Percentiles rank a stretch among this genome's conserved stretches.
Evolutionary conservation across 2,329 filamentous ascomycete species (phyloP).

Genomic region (Colletotrichum cereale): DNA sequence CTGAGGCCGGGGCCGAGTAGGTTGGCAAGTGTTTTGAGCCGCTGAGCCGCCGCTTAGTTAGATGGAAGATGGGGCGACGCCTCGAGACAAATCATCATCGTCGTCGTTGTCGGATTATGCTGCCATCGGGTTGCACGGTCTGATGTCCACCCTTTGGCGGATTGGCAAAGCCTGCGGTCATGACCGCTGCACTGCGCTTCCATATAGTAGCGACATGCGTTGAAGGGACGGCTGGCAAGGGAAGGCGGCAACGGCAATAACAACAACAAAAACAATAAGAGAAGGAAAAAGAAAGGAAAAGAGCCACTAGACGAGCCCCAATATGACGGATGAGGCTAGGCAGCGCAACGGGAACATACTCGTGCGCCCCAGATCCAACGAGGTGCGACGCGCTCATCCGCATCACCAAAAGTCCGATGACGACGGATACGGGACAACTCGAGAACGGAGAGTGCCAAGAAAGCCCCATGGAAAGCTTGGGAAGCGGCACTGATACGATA

Average conservation of each 20-base stretch:
- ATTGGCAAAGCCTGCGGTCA: not conserved
- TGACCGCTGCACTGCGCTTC: not conserved
- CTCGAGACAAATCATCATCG: not conserved
- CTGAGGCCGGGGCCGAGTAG: not conserved
- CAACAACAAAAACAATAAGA: not conserved
- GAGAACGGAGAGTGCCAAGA: not conserved
- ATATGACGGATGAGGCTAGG: not conserved
- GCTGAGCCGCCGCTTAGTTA: not conserved
- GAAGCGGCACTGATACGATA: constrained; percentile 1
- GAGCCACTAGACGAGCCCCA: not conserved
- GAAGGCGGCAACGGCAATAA: not conserved
- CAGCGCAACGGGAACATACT: not conserved
- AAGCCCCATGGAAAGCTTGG: not conserved
- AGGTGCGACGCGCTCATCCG: not conserved
- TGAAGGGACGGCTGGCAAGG: not conserved
- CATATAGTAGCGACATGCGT: not conserved
- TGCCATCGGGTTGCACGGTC: not conserved
- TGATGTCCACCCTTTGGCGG: not conserved
- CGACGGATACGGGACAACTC: not conserved
- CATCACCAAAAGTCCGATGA: not conserved
- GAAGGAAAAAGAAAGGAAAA: not conserved
- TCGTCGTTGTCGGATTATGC: not conserved
- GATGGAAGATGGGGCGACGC: too few relatives aligned
- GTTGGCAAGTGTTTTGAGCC: not conserved
- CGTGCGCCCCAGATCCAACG: not conserved